Percentiles rank a stretch among this genome's conserved stretches.
Evolutionary conservation across 2,329 filamentous ascomycete species (phyloP).

Genomic region (Aspergillus sp.): DNA sequence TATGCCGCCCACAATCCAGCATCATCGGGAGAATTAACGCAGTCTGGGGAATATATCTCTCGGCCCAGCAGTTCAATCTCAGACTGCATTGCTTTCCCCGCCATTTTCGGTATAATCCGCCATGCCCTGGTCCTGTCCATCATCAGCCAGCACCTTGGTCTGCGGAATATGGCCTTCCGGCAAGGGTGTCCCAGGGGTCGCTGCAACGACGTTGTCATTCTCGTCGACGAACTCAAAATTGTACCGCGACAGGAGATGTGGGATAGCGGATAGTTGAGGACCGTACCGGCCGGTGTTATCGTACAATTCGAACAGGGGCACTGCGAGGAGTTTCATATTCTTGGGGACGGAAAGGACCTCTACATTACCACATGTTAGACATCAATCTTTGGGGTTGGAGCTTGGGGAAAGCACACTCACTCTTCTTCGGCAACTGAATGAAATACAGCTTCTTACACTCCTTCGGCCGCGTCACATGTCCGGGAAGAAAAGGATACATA

Average conservation of each 20-base stretch:
- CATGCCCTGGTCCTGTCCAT: slow-evolving; percentile 27
- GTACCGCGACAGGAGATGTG: slow-evolving; percentile 86
- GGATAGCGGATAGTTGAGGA: slow-evolving; percentile 91
- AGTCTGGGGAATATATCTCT: too few relatives aligned
- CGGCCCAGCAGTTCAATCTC: too few relatives aligned
- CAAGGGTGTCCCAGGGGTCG: slow-evolving; percentile 65
- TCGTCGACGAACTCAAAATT: slow-evolving; percentile 98
- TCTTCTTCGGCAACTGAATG: slow-evolving; percentile 85
- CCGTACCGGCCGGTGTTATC: slow-evolving; percentile 94
- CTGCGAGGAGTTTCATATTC: slow-evolving; percentile 98
- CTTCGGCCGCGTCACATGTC: slow-evolving; percentile 91
- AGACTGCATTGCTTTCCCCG: slow-evolving; percentile 4
- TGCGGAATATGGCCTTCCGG: slow-evolving; percentile 51
- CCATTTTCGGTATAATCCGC: slow-evolving; percentile 22
- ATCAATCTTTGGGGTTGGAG: too few relatives aligned
- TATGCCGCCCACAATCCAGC: too few relatives aligned
- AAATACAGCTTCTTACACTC: slow-evolving; percentile 99
- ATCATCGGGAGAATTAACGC: too few relatives aligned
- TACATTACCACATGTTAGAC: slow-evolving; percentile 29
- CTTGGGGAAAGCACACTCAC: slow-evolving; percentile 46
- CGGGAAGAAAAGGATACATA: slow-evolving; percentile 97
- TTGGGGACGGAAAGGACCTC: slow-evolving; percentile 95
- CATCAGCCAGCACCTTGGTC: slow-evolving; percentile 57
- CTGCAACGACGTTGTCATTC: slow-evolving; percentile 73
- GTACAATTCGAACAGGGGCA: slow-evolving; percentile 95